Evolutionary conservation across 2,329 filamentous ascomycete species (phyloP), one percentile per base, ranked within the genome.

Genomic region (Dactylellina leptospora): DNA sequence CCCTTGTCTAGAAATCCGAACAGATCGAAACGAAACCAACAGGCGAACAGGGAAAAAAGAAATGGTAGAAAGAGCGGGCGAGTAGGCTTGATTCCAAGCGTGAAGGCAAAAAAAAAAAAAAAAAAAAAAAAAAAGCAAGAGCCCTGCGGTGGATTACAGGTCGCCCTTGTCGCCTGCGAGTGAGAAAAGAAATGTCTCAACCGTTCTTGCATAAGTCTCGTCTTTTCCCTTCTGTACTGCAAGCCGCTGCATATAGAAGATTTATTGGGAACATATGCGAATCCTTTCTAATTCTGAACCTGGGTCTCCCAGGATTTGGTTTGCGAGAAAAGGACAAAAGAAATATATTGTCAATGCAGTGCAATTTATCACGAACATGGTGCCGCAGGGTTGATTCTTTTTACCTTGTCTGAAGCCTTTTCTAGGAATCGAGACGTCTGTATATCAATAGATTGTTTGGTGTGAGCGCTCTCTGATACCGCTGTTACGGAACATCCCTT

Each of bases 161-260:
- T 27, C 42, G 61, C 61, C 48, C 48, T 53, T 36, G 48, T 33
- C 18, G 25, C 47, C 36, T 63, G 61, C 53, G 44, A 60, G 54
- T 59, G 54, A 60, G 54, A 68, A 58, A 60, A 59, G 54, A 68
- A 68, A 68, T 68, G 62, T 68, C 62, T 68, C 62, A 68, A 68
- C 62, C 54, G 62, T 54, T 53, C 62, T 60, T 66, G 62, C 62
- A 68, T 68, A 68, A 68, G 54, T 33, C 61, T 66, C 51, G 61
- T 58, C 47, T 44, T 20, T 22, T 40, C 50, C 45, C 18, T 48
- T 48, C 50, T 45, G 53, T 38, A 42, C 61, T 56, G 61, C 51
- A 66, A 30, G 30, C 27, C 36, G 44, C 50, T 64, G 60, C 60
- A 66, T n/a, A 36, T 40, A 40, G n/a, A n/a, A 20, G 59, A 58